A percentile compares a stretch with the other conserved stretches of the same genome.
Evolutionary conservation across 768 basidiomycete genomes (phyloP).

Genomic region (Collybiopsis confluens): DNA sequence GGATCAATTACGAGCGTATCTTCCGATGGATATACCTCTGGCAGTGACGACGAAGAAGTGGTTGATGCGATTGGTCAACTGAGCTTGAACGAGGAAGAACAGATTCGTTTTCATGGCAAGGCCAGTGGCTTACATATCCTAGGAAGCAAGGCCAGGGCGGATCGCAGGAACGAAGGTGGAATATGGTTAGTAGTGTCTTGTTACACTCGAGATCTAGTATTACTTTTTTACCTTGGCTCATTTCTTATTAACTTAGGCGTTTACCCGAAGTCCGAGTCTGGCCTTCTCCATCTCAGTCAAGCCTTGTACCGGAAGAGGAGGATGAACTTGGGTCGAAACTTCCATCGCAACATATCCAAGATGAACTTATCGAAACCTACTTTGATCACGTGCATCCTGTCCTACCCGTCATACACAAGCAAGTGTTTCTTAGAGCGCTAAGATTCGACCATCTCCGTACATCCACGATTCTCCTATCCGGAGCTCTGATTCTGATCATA

Average conservation of each 20-base stretch:
- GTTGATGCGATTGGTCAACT: slow-evolving; percentile 80
- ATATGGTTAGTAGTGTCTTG: slow-evolving; percentile 76
- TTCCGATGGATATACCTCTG: neutral
- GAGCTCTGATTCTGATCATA: slow-evolving; percentile 9
- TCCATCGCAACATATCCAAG: slow-evolving; percentile 57
- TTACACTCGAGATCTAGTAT: slow-evolving; percentile 15
- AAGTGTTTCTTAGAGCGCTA: slow-evolving; percentile 60
- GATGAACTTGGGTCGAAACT: slow-evolving; percentile 39
- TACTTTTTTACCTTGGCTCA: slow-evolving; percentile 4
- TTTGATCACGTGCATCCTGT: slow-evolving; percentile 78
- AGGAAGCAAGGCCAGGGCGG: slow-evolving; percentile 53
- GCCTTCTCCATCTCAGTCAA: slow-evolving; percentile 49
- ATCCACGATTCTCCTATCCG: slow-evolving; percentile 14
- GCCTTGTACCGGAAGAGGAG: slow-evolving; percentile 25
- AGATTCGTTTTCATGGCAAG: slow-evolving; percentile 85
- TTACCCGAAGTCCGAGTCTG: slow-evolving; percentile 89
- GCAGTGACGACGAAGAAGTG: slow-evolving; percentile 37
- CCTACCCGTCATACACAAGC: slow-evolving; percentile 75
- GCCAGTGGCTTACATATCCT: slow-evolving; percentile 77
- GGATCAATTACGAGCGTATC: neutral
- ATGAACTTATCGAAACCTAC: slow-evolving; percentile 70
- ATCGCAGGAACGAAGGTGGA: slow-evolving; percentile 68
- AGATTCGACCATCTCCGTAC: slow-evolving; percentile 27
- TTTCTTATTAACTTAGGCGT: slow-evolving; percentile 40
- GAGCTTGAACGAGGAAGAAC: slow-evolving; percentile 81